Conservation (phyloP, 441 rosid species). For the Metrosideros polymorpha region DNA sequence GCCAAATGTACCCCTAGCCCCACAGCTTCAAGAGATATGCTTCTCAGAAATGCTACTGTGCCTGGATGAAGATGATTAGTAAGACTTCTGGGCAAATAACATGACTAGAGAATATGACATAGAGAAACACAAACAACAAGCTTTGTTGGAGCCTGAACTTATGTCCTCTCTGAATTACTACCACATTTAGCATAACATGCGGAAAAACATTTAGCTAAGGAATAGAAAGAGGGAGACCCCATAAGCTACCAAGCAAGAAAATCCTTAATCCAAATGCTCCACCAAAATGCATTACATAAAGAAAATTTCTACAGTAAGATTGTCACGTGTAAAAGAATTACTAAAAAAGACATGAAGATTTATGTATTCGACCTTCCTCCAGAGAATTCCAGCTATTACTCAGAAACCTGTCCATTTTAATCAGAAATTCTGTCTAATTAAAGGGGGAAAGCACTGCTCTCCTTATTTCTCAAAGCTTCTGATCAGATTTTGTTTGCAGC, state of each 20-base stretch:
- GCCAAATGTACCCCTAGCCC: conserved; percentile 97
- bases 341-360: not conserved
- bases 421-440: not conserved
- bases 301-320: not conserved
- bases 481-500: not conserved
- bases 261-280: not conserved
- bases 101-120: not conserved
- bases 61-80: conserved; percentile 35
- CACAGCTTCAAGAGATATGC: conserved; percentile 93
- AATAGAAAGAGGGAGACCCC: not conserved
- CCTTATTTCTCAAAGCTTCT: not conserved
- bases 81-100: not conserved
- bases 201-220: not conserved
- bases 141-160: not conserved
- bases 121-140: not conserved
- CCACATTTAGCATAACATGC: not conserved
- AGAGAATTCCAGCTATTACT: not conserved
- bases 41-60: conserved; percentile 82
- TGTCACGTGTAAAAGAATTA: not conserved
- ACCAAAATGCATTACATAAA: not conserved
- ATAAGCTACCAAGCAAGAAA: not conserved
- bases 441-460: not conserved
- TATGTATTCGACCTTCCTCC: not conserved
- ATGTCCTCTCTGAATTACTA: not conserved
- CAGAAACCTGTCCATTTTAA: not conserved